Percentiles rank a stretch among this genome's conserved stretches.
These are phyloP conservation scores for Zoysia matrella DNA, from an alignment of 202 grass and related monocot species.

Conservation along the genomic window DNA sequence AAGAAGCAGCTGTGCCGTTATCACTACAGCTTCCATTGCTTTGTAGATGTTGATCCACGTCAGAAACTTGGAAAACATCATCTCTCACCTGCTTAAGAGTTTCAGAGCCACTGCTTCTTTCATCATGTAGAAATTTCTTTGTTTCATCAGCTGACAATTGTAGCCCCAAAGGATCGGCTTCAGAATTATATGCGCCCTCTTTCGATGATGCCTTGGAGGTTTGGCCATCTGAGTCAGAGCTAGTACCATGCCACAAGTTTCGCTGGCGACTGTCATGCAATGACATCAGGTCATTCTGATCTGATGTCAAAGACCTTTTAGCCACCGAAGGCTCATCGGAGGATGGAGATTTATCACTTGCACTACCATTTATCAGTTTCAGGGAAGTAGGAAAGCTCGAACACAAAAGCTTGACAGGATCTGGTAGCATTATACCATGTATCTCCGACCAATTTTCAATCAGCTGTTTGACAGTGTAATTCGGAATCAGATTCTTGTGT, in stretches of 20 bases:
- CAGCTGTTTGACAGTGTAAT: conserved; percentile 86
- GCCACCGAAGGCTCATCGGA: conserved; percentile 16
- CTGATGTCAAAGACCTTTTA: conserved; percentile 22
- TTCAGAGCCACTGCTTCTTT: conserved; percentile 26
- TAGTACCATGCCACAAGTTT: conserved; percentile 22
- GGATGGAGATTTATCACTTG: conserved; percentile 39
- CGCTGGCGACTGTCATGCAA: conserved; percentile 22
- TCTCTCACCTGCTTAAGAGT: conserved; percentile 16
- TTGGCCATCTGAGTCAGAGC: conserved; percentile 31
- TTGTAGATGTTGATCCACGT: conserved; percentile 18
- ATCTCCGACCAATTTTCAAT: conserved; percentile 84
- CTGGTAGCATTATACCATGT: conserved; percentile 75
- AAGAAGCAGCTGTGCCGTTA: conserved; percentile 12
- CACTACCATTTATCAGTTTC: conserved; percentile 28
- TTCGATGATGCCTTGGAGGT: conserved; percentile 15
- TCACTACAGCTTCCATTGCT: conserved; percentile 25
- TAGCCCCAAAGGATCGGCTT: conserved; percentile 38
- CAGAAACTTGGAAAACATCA: conserved; percentile 25
- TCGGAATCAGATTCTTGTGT: conserved; percentile 79
- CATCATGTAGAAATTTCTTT: conserved; percentile 38
- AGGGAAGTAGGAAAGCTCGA: conserved; percentile 53
- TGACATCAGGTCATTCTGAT: conserved; percentile 13
- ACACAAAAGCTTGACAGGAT: conserved; percentile 62
- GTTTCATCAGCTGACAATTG: conserved; percentile 40
- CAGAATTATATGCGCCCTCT: conserved; percentile 49